Evolutionary conservation across 1,284 basidiomycete species (phyloP), one percentile per base, ranked within the genome.

Genomic region (Laetiporus sulphureus): DNA sequence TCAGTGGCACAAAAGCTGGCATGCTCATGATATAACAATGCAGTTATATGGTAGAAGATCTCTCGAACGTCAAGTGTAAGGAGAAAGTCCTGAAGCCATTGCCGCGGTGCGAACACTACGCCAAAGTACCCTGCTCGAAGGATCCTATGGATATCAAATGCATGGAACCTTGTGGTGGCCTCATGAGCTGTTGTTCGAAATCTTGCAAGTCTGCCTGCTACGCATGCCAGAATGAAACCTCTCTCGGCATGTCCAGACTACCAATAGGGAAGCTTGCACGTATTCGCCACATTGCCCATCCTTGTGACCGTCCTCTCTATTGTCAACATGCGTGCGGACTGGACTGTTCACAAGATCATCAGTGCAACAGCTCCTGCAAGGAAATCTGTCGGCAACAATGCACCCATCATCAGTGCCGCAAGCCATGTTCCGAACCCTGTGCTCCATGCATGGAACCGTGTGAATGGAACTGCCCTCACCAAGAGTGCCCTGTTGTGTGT

Each of bases 371-470:
- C 0, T 52, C 47, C 3, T 86, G 83, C 55, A 59, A 51, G 20
- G 39, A 61, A 16, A 40, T 50, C 3, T 86, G 83, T 52, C 68
- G 77, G 21, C 81, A 83, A 51, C 57, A 56, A 13, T 86, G 83
- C 38, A 7, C 16, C 50, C 42, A 57, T 11, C 80, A 84, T 51
- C 60, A 68, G 4, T 58, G 56, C 13, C 83, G 77, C 53, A 61
- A 55, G 5, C 52, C 61, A 10, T 88, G 85, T 51, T 72, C 66
- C 4, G 61, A 58, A 1, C 70, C 72, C 1, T 88, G 85, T 51
- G 67, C 75, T 0, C 79, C 80, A 0, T 88, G 85, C 55, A 70
- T 76, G 54, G 70, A 79, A 46, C 60, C 67, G 0, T 85, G 82
- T 50, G 61, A 61, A 2, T 85, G 82, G 56, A 38, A 24, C 52